A percentile compares a stretch with the other conserved stretches of the same genome.
These are phyloP conservation scores for Coemansia sp. DNA, from an alignment of 192 early-diverging fungal species.

Conservation along the genomic window DNA sequence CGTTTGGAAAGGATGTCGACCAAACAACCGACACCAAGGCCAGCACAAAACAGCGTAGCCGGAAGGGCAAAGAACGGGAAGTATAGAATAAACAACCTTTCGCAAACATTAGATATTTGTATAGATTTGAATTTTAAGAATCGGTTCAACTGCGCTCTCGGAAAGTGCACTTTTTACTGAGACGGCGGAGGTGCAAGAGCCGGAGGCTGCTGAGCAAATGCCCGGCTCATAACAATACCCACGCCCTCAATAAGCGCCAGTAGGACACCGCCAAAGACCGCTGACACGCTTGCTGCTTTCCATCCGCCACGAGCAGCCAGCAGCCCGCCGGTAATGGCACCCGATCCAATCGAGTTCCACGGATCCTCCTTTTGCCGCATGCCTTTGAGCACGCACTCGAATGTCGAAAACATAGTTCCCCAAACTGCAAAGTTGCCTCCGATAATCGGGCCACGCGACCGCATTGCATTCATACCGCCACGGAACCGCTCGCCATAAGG, in stretches of 20 bases:
- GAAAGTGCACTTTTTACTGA: constrained; percentile 12
- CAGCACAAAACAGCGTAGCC: constrained; percentile 8
- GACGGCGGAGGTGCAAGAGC: constrained; percentile 49
- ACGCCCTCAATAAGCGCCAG: constrained; percentile 96
- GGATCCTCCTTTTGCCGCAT: constrained; percentile 98
- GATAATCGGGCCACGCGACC: constrained; percentile 89
- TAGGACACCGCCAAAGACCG: constrained; percentile 88
- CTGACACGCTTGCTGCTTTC: constrained; percentile 79
- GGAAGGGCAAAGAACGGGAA: constrained; percentile 44
- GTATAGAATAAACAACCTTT: background rate
- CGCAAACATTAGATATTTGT: background rate
- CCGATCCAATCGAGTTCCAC: constrained; percentile 96
- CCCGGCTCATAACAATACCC: constrained; percentile 72
- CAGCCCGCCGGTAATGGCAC: constrained; percentile 92
- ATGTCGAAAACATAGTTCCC: constrained; percentile 97
- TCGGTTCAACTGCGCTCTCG: background rate
- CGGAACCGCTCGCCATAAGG: constrained; percentile 91
- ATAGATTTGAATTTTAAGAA: background rate
- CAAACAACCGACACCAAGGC: background rate
- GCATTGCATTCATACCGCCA: constrained; percentile 84
- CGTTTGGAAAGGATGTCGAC: background rate
- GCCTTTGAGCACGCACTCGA: constrained; percentile 92
- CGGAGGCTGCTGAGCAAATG: constrained; percentile 64
- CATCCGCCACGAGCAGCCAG: constrained; percentile 82
- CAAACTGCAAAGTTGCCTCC: constrained; percentile 99